Conservation (phyloP, 1,284 basidiomycete genomes). For the Naganishia liquefaciens region DNA sequence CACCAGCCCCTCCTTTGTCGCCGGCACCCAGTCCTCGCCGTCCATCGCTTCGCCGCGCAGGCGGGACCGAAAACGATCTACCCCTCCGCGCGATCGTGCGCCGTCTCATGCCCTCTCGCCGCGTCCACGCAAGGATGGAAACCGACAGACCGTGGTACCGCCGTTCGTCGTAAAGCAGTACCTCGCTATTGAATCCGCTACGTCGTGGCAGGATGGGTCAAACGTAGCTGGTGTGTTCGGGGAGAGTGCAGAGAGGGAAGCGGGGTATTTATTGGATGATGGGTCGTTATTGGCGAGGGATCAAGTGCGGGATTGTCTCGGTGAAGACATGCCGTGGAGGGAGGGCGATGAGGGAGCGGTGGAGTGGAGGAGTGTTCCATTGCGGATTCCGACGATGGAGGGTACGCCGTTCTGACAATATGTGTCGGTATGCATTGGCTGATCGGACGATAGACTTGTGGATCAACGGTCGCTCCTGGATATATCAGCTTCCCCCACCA, state of each 20-base stretch:
- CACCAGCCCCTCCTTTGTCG: conserved; percentile 14
- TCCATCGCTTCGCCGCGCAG: neutral
- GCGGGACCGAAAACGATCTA: conserved; percentile 4
- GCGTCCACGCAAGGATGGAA: neutral
- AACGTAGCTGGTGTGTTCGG: neutral
- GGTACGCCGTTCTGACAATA: neutral
- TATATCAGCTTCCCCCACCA: conserved; percentile 13
- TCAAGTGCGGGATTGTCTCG: neutral
- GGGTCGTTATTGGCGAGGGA: conserved; percentile 7
- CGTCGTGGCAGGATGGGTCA: neutral
- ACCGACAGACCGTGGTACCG: neutral
- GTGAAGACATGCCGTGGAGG: conserved; percentile 5
- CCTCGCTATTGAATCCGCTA: neutral
- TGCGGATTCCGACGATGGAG: conserved; percentile 7
- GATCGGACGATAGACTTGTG: conserved; percentile 1
- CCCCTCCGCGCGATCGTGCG: neutral
- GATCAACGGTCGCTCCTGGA: conserved; percentile 14
- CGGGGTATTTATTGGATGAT: conserved; percentile 20
- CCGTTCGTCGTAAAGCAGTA: conserved; percentile 9
- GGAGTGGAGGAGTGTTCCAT: no score
- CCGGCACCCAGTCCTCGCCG: conserved; percentile 18
- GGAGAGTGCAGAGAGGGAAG: conserved; percentile 14
- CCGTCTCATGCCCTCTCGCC: neutral
- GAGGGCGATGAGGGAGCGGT: neutral
- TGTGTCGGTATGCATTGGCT: neutral